A percentile compares a stretch with the other conserved stretches of the same genome.
Conservation (phyloP, 805 yeast species). For the Cyberlindnera nakhonratchasimensis region DNA sequence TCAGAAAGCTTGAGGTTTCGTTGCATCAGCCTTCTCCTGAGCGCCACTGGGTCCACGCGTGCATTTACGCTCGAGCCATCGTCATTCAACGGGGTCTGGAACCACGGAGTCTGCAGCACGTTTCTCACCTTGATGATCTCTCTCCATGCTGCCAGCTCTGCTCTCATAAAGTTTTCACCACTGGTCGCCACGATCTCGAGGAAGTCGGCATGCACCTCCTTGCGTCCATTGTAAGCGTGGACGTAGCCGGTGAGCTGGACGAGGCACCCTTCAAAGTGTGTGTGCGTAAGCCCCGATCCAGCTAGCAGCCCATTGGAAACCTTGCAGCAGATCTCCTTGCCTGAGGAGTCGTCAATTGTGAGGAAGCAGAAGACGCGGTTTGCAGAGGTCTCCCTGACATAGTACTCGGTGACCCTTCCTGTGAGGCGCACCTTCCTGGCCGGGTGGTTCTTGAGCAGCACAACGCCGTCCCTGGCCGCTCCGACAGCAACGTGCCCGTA, state of each 20-base stretch:
- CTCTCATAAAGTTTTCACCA: slow-evolving; percentile 22
- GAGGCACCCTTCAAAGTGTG: slow-evolving; percentile 25
- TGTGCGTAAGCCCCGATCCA: slow-evolving; percentile 22
- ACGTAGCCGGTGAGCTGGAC: slow-evolving; percentile 30
- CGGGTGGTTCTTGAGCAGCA: slow-evolving; percentile 43
- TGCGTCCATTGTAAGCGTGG: slow-evolving; percentile 14
- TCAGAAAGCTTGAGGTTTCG: slow-evolving; percentile 4
- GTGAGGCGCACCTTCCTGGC: slow-evolving; percentile 31
- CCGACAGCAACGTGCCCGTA: slow-evolving; percentile 29
- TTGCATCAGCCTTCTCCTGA: slow-evolving; percentile 9
- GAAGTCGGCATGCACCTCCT: slow-evolving; percentile 33
- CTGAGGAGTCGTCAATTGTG: slow-evolving; percentile 32
- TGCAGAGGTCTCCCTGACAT: slow-evolving; percentile 16
- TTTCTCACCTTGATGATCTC: slow-evolving; percentile 26
- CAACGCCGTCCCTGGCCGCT: slow-evolving; percentile 18
- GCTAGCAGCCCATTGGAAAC: slow-evolving; percentile 21
- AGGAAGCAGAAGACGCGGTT: slow-evolving; percentile 24
- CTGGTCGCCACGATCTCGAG: slow-evolving; percentile 25
- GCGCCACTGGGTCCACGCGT: slow-evolving; percentile 3
- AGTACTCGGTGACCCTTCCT: slow-evolving; percentile 37
- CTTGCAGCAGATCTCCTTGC: slow-evolving; percentile 29
- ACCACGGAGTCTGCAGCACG: slow-evolving; percentile 35
- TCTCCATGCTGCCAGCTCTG: slow-evolving; percentile 38
- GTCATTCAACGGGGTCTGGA: slow-evolving; percentile 20
- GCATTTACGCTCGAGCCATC: slow-evolving; percentile 2